Base-by-base conservation (phyloP, 148 eudicot species). In the Vaccinium macrocarpon region DNA sequence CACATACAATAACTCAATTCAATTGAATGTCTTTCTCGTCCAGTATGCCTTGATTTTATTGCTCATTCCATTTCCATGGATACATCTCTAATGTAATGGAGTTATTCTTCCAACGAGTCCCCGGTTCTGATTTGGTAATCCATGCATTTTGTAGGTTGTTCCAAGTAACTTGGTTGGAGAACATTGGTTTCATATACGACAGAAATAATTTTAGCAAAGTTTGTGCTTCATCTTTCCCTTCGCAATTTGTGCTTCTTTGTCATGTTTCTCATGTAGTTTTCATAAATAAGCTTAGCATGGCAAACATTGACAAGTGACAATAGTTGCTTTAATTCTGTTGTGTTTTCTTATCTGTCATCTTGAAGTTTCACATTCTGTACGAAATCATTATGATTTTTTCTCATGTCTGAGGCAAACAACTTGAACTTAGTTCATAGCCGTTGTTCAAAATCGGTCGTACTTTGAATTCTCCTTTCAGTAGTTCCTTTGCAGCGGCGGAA, bases 101-200 rank as follows among this genome's bases (percentile, higher is more conserved):
- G 25, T n/a, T 52, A 55, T 27, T 13, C 8, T 55, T 50, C 25
- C 16, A 78, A 49, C 3, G 32, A 29, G 50, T 71, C 72, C 3
- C 25, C 8, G n/a, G 55, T 86, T 82, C 91, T 93, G 89, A 96
- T 89, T 5, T 70, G 76, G 16, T 73, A 80, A 49, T 89, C 50
- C 81, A 86, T 87, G 78, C 81, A 86, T 88, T 86, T 88, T 95
- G 98, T 93, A 97, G 99, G 95, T 92, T 97, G 90, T 95, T 91
- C 87, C 99, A 95, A 90, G 90, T 97, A 76, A 94, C 92, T 86
- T 97, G 99, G 99, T 72, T 90, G 98, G 75, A 85, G 92, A 89
- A 92, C 76, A 85, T 89, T 85, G 98, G 96, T 89, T 97, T 92
- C 98, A 92, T 95, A 79, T 97, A 97, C 90, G 96, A 95, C 87